Evolutionary conservation across 129 eudicot species (phyloP).

Genomic region (Silybum marianum): DNA sequence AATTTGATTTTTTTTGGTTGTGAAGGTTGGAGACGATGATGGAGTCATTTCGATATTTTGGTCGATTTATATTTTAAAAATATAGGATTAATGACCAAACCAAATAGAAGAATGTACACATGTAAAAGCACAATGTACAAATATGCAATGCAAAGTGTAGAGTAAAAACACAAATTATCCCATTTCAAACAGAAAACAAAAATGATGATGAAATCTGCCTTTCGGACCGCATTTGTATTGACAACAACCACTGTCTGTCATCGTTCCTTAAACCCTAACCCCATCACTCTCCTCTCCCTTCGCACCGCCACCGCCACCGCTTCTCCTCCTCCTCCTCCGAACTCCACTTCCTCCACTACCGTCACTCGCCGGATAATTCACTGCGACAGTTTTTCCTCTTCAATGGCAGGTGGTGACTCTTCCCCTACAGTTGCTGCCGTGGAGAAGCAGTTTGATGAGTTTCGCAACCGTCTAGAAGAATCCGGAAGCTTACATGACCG

Average conservation of each 20-base stretch:
- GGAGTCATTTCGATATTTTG: too few species aligned
- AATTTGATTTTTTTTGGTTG: too few species aligned
- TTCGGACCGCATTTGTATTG: constrained; percentile 40
- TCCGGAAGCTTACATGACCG: constrained; percentile 72
- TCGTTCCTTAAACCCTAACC: constrained; percentile 61
- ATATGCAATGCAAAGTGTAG: neutral
- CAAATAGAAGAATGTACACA: neutral
- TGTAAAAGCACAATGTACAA: neutral
- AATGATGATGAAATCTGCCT: constrained; percentile 43
- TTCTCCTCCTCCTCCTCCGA: constrained; percentile 4
- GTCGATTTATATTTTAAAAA: too few species aligned
- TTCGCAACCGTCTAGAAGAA: constrained; percentile 60
- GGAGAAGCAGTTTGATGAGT: constrained; percentile 68
- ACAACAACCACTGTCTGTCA: constrained; percentile 33
- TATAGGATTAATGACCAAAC: neutral
- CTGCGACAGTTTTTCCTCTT: constrained; percentile 17
- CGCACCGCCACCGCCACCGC: constrained; percentile 16
- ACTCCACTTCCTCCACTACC: constrained; percentile 14
- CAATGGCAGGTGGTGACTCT: constrained; percentile 51
- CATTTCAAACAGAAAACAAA: neutral
- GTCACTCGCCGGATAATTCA: neutral
- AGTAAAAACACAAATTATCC: neutral
- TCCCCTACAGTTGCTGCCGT: constrained; percentile 49
- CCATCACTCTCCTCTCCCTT: constrained; percentile 22
- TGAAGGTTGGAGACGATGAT: too few species aligned